Percentiles rank a stretch among this genome's conserved stretches.
Evolutionary conservation across 2,329 filamentous ascomycete species (phyloP).

Genomic region (Keithomyces neogunnii): DNA sequence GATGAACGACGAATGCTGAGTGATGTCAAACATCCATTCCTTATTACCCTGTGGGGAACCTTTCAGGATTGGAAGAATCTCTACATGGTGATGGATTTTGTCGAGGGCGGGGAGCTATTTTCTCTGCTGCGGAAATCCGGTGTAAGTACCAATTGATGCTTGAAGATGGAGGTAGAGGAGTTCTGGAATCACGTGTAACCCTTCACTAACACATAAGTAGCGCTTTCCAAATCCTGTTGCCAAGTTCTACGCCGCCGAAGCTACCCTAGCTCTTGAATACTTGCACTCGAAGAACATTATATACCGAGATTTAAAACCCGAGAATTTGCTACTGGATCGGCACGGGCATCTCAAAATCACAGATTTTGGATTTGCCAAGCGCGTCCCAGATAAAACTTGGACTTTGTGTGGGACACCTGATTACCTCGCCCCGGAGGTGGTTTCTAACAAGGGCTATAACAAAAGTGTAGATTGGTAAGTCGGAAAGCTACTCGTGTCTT

Average conservation of each 20-base stretch:
- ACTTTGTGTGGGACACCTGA: conserved; percentile 96
- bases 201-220: conserved; percentile 35
- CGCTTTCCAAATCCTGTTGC: conserved; percentile 97
- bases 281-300: conserved; percentile 93
- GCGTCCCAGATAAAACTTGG: conserved; percentile 98
- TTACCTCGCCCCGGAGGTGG: conserved; percentile 94
- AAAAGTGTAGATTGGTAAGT: conserved; percentile 97
- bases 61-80: conserved; percentile 93
- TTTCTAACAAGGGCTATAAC: conserved; percentile 99
- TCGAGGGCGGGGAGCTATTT: conserved; percentile 95
- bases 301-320: conserved; percentile 93
- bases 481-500: neutral
- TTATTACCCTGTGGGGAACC: conserved; percentile 96
- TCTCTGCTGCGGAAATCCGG: conserved; percentile 91
- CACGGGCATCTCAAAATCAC: conserved; percentile 96
- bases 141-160: conserved; percentile 36
- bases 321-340: conserved; percentile 84
- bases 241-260: conserved; percentile 98
- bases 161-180: neutral
- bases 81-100: conserved; percentile 99
- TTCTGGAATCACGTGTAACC: neutral
- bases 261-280: conserved; percentile 91
- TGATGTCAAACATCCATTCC: conserved; percentile 94
- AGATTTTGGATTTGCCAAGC: conserved; percentile 97
- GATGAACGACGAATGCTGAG: conserved; percentile 94